Evolutionary conservation across 495 filamentous ascomycete species (phyloP), one percentile per base, ranked within the genome.

Genomic region (Rhizodiscina lignyota): DNA sequence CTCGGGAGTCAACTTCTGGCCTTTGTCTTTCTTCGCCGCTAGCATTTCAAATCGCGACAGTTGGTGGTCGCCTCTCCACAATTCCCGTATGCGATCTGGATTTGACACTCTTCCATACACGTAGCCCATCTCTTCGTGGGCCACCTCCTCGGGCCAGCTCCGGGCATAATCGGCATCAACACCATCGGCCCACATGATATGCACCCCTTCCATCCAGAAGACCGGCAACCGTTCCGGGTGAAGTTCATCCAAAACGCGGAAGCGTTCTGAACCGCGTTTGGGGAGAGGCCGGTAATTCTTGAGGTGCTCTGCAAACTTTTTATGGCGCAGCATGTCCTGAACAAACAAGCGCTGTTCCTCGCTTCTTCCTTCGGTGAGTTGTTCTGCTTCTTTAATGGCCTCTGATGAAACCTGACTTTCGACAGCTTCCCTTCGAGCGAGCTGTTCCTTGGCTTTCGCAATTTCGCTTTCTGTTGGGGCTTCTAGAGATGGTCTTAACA

Each of bases 111-210:
- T n/a, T n/a, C n/a, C n/a, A n/a, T n/a, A n/a, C n/a, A n/a, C n/a
- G n/a, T n/a, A n/a, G n/a, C 24, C 50, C 52, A 68, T 42, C 38
- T 57, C 52, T 39, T 62, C 62, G 48, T 92, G 85, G 17, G 59
- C 50, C 33, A 91, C 79, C n/a, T 63, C 67, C 2, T 60, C 53
- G 13, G 78, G 62, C 85, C 85, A 94, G 5, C 51, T 42, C 45
- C 60, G 46, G 16, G 81, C 84, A 55, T 61, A 77, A 35, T 70
- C 63, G 18, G 66, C 64, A 57, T 86, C 75, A 35, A 67, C 50
- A 20, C 73, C 42, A 55, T 86, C 63, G 4, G 56, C 61, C 85
- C 85, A 92, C 51, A 69, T 68, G 19, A 92, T 62, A 45, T 64
- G 61, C 19, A 77, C 61, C 5, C 51, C 41, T 12, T 56, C 40